Evolutionary conservation across 1,284 basidiomycete genomes (phyloP), one percentile per base, ranked within the genome.

Genomic region (Cryptococcus sp.): DNA sequence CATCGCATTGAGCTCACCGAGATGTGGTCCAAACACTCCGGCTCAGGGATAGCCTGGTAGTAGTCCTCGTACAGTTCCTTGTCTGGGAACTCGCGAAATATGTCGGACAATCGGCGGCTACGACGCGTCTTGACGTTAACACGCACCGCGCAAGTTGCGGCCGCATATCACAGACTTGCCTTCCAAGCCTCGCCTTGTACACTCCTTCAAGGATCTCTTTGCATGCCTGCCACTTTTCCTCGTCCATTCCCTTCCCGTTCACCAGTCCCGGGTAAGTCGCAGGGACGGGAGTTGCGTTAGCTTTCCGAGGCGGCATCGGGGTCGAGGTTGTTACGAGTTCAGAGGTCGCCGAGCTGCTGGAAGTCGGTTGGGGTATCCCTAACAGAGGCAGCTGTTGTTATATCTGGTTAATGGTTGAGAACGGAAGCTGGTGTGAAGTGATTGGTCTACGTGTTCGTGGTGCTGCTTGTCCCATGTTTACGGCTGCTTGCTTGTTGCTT

Each of bases 11-110:
- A 42, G 64, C 75, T 63, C 57, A 77, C 76, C 15, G 67, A 57
- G 38, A 77, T 70, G 45, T 69, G 65, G 50, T 77, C 70, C 44
- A 77, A 58, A 56, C 68, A 70, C 58, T 76, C 73, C 28, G 74
- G 74, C 44, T 76, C 73, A 3, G 72, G 70, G 12, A 77, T 77
- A 16, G 73, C 66, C 43, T 65, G 59, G 57, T 73, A 77, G 65
- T 77, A 77, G 59, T 76, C 73, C 6, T 68, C 59, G 51, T 67
- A 75, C 40, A 61, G 55, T 13, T 64, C 59, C 28, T 58, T 59
- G 55, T 75, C 73, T 3, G 76, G 76, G 33, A 76, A 56, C 28
- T 67, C 62, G 36, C 64, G 63, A 55, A 77, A 77, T 43, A 72
- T 71, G 21, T 68, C 67, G 13, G 65, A 53, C 36, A 76, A 58